Base-by-base conservation (phyloP, 495 filamentous ascomycete species). In the Barbatosphaeria neglecta region DNA sequence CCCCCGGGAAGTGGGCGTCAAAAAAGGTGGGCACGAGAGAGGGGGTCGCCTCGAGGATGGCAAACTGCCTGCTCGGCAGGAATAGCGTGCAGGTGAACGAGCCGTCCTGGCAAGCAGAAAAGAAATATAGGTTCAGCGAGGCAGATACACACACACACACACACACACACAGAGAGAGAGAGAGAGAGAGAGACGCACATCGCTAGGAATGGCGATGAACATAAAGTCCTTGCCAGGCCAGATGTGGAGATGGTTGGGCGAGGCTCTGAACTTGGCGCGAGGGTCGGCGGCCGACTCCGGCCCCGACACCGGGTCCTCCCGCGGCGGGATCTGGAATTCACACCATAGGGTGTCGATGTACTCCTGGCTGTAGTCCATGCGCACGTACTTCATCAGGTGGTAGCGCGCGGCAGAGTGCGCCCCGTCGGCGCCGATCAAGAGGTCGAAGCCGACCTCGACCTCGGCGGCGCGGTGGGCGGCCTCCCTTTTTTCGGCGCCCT, bases 301-400 rank as follows among this genome's bases (percentile, higher is more conserved):
- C n/a, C n/a, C n/a, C 22, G 50, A 48, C 4, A 51, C 37, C 3
- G 47, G 19, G 5, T 42, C 50, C 19, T 58, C 48, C 27, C 53
- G 60, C 3, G 68, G 57, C 2, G 75, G 69, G 48, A 99, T 90
- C 37, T 80, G 81, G 60, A 96, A 95, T 53, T 99, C 93, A 67
- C 92, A 95, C 92, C 92, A 99, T 8, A 97, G 67, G 0, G 90
- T 90, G 61, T 95, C 89, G 63, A 99, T 89, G 59, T 99, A 99
- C 57, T 89, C 80, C 60, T 99, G 92, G 48, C 90, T 75, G 56
- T 95, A 97, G 59, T 87, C 76, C 73, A 97, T 85, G 6, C 86
- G 78, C 4, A 80, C 73, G 55, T 71, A 95, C 64, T 95, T 95
- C 88, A 97, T 97, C 67, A 97, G 72, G 58, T 96, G 86, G 62